These are phyloP conservation scores for Lachnellula arida DNA, from an alignment of 2,329 filamentous ascomycete genomes.

Conservation along the genomic window DNA sequence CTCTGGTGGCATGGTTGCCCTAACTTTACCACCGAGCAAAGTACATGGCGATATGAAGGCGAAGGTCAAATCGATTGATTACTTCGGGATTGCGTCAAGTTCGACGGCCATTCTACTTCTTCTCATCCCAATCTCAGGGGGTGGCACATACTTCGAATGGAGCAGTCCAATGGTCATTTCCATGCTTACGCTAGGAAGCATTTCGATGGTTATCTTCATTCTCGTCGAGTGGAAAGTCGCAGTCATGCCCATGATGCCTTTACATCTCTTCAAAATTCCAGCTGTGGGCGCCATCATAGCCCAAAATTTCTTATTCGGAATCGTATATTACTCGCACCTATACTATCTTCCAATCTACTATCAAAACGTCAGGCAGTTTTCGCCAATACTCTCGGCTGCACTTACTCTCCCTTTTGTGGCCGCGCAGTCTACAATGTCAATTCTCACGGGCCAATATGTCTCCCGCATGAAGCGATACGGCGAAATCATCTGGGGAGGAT, in stretches of 20 bases:
- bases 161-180: constrained; percentile 52
- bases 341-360: constrained; percentile 59
- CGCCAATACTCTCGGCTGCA: constrained; percentile 43
- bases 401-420: constrained; percentile 47
- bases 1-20: constrained; percentile 41
- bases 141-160: constrained; percentile 53
- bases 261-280: constrained; percentile 49
- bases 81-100: constrained; percentile 49
- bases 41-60: constrained; percentile 43
- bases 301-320: constrained; percentile 56
- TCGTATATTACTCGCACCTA: constrained; percentile 53
- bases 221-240: constrained; percentile 53
- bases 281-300: constrained; percentile 50
- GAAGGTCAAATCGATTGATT: constrained; percentile 54
- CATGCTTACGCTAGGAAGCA: constrained; percentile 49
- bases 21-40: constrained; percentile 48
- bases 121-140: constrained; percentile 59
- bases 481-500: constrained; percentile 47
- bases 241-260: constrained; percentile 52
- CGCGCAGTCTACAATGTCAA: constrained; percentile 42
- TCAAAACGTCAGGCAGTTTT: constrained; percentile 45
- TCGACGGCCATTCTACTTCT: constrained; percentile 54
- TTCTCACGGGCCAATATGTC: constrained; percentile 52
- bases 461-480: constrained; percentile 52
- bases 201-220: constrained; percentile 45